A percentile compares a stretch with the other conserved stretches of the same genome.
Conservation (phyloP, 495 filamentous ascomycete genomes). For the Baudoinia panamericana region DNA sequence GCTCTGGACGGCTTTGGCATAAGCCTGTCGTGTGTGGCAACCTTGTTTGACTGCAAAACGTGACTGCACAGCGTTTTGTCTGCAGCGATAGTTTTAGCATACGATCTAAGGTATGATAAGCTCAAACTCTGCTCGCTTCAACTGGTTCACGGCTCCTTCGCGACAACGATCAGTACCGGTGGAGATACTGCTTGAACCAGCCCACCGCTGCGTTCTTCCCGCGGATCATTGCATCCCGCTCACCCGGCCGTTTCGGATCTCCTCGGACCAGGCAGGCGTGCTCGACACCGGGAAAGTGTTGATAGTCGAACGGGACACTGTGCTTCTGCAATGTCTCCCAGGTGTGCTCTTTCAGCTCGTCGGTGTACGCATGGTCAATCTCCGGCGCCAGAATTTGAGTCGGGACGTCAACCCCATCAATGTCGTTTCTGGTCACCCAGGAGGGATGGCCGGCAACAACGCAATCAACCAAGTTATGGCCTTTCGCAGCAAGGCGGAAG, state of each 20-base stretch:
- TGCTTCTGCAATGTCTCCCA: slow-evolving; percentile 33
- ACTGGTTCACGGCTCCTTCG: too few relatives aligned
- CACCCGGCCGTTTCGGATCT: slow-evolving; percentile 30
- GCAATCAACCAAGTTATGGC: slow-evolving; percentile 39
- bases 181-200: neutral
- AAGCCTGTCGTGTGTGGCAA: too few relatives aligned
- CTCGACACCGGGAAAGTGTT: slow-evolving; percentile 41
- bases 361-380: slow-evolving; percentile 34
- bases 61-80: too few relatives aligned
- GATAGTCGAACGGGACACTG: slow-evolving; percentile 42
- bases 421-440: slow-evolving; percentile 35
- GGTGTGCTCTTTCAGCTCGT: slow-evolving; percentile 39
- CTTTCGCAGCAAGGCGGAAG: slow-evolving; percentile 36
- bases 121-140: too few relatives aligned
- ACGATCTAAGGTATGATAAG: too few relatives aligned
- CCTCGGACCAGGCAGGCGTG: slow-evolving; percentile 41
- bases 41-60: too few relatives aligned
- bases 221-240: slow-evolving; percentile 36
- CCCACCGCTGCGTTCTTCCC: slow-evolving; percentile 31
- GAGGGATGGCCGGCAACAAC: slow-evolving; percentile 44
- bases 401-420: slow-evolving; percentile 41
- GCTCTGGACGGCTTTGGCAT: slow-evolving; percentile 3
- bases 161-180: too few relatives aligned
- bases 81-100: too few relatives aligned
- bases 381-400: slow-evolving; percentile 48